These are phyloP conservation scores for Hura crepitans DNA, from an alignment of 441 rosid genomes.

Conservation along the genomic window DNA sequence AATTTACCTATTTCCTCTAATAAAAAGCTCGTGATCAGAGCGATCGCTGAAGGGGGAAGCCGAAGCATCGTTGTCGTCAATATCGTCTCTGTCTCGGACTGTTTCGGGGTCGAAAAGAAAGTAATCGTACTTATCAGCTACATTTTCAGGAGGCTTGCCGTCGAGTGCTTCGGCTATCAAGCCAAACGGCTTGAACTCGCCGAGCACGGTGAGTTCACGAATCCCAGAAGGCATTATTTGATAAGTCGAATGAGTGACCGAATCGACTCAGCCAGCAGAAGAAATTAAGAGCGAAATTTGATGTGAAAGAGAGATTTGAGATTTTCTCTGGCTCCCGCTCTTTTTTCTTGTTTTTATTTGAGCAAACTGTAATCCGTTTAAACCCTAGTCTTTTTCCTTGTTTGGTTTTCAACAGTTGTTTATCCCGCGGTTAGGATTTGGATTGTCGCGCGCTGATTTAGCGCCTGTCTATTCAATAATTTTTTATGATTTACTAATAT, in stretches of 20 bases:
- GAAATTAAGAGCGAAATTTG: not conserved
- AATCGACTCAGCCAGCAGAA: not conserved
- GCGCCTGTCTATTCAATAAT: too few relatives aligned
- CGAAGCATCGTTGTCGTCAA: conserved; percentile 34
- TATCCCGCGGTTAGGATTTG: not conserved
- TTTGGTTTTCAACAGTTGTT: not conserved
- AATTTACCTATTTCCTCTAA: conserved; percentile 66
- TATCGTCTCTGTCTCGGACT: conserved; percentile 44
- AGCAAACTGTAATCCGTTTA: not conserved
- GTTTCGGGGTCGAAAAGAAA: conserved; percentile 69
- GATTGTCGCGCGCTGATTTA: not conserved
- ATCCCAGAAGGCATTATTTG: conserved; percentile 58
- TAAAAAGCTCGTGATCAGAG: conserved; percentile 84
- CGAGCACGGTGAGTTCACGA: conserved; percentile 70
- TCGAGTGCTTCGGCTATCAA: conserved; percentile 83
- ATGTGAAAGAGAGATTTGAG: not conserved
- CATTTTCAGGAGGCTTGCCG: conserved; percentile 46
- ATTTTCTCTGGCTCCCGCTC: conserved; percentile 21
- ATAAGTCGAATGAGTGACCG: not conserved
- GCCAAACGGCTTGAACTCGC: conserved; percentile 95
- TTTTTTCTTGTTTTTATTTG: conserved; percentile 5
- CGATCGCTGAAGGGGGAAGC: conserved; percentile 34
- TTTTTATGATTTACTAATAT: too few relatives aligned
- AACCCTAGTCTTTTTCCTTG: not conserved
- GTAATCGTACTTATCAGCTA: conserved; percentile 59